phyloP scores from a whole-genome alignment of 768 basidiomycete species.

The Auricularia sp. region DNA sequence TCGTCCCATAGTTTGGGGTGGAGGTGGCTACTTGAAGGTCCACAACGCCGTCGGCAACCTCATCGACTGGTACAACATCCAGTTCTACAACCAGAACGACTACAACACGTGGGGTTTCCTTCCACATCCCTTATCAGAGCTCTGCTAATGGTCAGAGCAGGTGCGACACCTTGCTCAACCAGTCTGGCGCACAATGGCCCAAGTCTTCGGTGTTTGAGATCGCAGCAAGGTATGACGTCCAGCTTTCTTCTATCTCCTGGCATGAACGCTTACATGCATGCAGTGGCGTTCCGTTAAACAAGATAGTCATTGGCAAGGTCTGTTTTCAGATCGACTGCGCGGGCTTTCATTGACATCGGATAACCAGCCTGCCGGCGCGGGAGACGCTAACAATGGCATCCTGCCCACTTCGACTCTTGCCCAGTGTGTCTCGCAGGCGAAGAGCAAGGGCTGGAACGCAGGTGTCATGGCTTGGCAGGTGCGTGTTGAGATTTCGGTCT shows the following conservation, averaged over 20 bases:
- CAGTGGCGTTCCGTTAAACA: neutral
- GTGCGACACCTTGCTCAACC: neutral
- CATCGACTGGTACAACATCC: constrained; percentile 39
- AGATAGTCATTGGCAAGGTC: neutral
- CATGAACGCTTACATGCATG: neutral
- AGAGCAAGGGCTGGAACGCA: constrained; percentile 24
- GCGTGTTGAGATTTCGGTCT: neutral
- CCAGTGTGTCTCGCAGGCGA: constrained; percentile 20
- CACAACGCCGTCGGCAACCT: constrained; percentile 40
- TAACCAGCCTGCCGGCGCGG: constrained; percentile 8
- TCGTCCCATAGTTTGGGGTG: constrained; percentile 7
- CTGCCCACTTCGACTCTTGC: constrained; percentile 18
- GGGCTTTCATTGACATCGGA: neutral
- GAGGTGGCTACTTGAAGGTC: constrained; percentile 47
- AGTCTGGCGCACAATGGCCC: neutral
- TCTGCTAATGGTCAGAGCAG: neutral
- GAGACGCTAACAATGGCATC: constrained; percentile 23
- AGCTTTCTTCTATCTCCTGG: neutral
- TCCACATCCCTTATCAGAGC: no score
- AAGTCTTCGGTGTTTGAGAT: neutral
- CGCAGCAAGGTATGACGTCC: neutral
- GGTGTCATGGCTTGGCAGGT: constrained; percentile 22
- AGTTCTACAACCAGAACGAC: neutral
- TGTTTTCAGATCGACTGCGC: constrained; percentile 6
- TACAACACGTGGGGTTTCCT: neutral